Percentiles rank a stretch among this genome's conserved stretches.
Evolutionary conservation across 805 yeast species (phyloP).

Genomic region (Sugiyamaella marilandica): DNA sequence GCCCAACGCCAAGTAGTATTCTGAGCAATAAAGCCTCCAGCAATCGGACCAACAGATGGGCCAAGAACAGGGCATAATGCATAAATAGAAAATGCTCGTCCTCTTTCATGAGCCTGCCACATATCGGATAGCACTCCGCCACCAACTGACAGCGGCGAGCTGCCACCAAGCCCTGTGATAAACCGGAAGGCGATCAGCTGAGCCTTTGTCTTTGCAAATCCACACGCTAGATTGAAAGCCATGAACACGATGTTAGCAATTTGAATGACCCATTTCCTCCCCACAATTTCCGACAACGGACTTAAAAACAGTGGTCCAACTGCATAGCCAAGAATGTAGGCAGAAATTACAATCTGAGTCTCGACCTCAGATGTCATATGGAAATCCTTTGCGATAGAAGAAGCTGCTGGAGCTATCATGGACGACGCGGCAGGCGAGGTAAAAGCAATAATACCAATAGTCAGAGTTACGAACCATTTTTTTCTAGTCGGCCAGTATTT

Average conservation of each 20-base stretch:
- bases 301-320: slow-evolving; percentile 60
- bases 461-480: slow-evolving; percentile 42
- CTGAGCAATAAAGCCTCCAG: slow-evolving; percentile 53
- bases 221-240: slow-evolving; percentile 49
- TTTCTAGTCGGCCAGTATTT: slow-evolving; percentile 48
- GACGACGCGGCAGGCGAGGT: slow-evolving; percentile 61
- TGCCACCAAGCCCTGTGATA: slow-evolving; percentile 59
- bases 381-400: slow-evolving; percentile 43
- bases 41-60: slow-evolving; percentile 45
- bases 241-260: slow-evolving; percentile 44
- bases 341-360: slow-evolving; percentile 50
- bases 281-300: slow-evolving; percentile 63
- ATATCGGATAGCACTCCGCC: slow-evolving; percentile 65
- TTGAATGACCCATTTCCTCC: slow-evolving; percentile 52
- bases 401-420: slow-evolving; percentile 55
- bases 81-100: slow-evolving; percentile 51
- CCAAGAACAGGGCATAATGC: slow-evolving; percentile 57
- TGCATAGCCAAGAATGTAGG: slow-evolving; percentile 65
- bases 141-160: slow-evolving; percentile 62
- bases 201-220: slow-evolving; percentile 51
- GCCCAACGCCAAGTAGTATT: slow-evolving; percentile 57
- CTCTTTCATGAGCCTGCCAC: slow-evolving; percentile 47
- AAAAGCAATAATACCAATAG: slow-evolving; percentile 53
- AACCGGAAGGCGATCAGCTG: slow-evolving; percentile 56
- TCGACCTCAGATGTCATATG: slow-evolving; percentile 41